These are phyloP conservation scores for Polyporus arcularius DNA, from an alignment of 768 basidiomycete genomes.

Conservation along the genomic window DNA sequence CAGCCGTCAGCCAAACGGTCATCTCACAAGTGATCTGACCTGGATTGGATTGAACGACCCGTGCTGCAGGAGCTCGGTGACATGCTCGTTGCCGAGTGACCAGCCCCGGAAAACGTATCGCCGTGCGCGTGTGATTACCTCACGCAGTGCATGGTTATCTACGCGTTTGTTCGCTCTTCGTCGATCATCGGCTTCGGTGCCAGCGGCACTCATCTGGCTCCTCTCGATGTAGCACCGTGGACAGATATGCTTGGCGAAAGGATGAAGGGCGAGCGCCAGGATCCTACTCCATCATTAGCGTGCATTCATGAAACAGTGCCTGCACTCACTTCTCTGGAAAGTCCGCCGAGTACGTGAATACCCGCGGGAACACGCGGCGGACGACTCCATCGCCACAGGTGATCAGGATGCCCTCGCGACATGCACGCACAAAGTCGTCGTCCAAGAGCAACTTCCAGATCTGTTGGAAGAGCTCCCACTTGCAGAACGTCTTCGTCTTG, in stretches of 20 bases:
- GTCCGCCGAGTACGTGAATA: constrained; percentile 36
- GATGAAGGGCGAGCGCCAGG: constrained; percentile 38
- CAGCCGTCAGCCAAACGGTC: background rate
- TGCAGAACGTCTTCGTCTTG: constrained; percentile 32
- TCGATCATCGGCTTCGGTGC: constrained; percentile 9
- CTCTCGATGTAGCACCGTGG: constrained; percentile 38
- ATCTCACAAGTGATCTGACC: constrained; percentile 1
- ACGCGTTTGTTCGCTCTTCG: constrained; percentile 1
- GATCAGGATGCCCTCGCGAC: constrained; percentile 29
- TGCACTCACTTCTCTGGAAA: constrained; percentile 38
- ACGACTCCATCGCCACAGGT: constrained; percentile 29
- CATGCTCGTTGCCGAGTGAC: constrained; percentile 2
- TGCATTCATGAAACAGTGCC: background rate
- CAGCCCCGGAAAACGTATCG: constrained; percentile 17
- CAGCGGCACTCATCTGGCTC: constrained; percentile 30
- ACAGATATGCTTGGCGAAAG: constrained; percentile 40
- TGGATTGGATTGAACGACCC: constrained; percentile 18
- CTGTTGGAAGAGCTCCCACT: constrained; percentile 34
- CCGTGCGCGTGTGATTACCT: constrained; percentile 14
- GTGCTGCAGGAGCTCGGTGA: constrained; percentile 14
- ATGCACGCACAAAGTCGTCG: constrained; percentile 29
- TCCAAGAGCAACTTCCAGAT: constrained; percentile 29
- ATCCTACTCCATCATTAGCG: constrained; percentile 27
- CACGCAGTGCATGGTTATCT: background rate
- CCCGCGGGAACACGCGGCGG: constrained; percentile 26